A percentile compares a stretch with the other conserved stretches of the same genome.
Evolutionary conservation across 1,139 yeast species (phyloP).

Genomic region (Kazachstania sp.): DNA sequence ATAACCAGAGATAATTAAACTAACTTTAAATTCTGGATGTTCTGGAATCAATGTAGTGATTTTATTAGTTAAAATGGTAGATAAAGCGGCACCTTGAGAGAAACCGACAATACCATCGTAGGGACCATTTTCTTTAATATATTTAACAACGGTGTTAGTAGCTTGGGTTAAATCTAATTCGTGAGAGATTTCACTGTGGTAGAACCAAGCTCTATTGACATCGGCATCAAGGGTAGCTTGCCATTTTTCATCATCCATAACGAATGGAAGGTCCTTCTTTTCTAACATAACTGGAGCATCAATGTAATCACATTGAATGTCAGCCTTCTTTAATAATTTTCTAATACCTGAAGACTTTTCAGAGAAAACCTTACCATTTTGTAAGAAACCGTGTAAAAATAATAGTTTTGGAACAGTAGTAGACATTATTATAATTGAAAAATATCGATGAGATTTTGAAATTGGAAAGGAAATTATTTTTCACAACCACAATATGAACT

Average conservation of each 20-base stretch:
- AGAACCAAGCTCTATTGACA: slow-evolving; percentile 53
- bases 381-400: slow-evolving; percentile 53
- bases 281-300: slow-evolving; percentile 66
- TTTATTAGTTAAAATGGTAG: slow-evolving; percentile 46
- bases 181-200: slow-evolving; percentile 39
- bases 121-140: slow-evolving; percentile 69
- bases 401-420: slow-evolving; percentile 31
- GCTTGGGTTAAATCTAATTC: slow-evolving; percentile 37
- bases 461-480: too few species aligned
- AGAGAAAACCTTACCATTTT: slow-evolving; percentile 67
- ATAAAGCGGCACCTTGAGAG: slow-evolving; percentile 88
- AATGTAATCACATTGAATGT: slow-evolving; percentile 63
- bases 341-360: slow-evolving; percentile 74
- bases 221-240: slow-evolving; percentile 39
- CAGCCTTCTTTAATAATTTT: slow-evolving; percentile 56
- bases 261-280: slow-evolving; percentile 62
- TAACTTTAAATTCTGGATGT: slow-evolving; percentile 39
- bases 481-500: too few species aligned
- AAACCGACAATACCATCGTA: slow-evolving; percentile 84
- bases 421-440: not conserved
- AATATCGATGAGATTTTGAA: not conserved
- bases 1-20: slow-evolving; percentile 48
- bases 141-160: slow-evolving; percentile 42
- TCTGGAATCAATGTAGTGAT: slow-evolving; percentile 37
- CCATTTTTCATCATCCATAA: slow-evolving; percentile 40